Evolutionary conservation across 345 rosid species (phyloP).

Genomic region (Arabis hirsuta): DNA sequence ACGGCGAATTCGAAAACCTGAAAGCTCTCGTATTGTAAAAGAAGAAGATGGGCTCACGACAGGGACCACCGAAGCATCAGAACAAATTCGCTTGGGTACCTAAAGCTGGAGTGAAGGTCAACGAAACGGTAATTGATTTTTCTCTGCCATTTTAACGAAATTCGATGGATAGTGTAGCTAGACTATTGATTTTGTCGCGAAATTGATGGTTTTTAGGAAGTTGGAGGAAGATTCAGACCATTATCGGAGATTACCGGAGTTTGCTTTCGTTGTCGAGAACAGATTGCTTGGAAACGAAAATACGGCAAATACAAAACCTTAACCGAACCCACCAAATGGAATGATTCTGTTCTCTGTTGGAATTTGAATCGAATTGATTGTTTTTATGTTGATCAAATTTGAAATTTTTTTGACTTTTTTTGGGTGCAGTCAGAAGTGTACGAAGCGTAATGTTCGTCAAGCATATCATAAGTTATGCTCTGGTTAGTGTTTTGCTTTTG

Average conservation of each 20-base stretch:
- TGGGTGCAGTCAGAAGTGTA: conserved; percentile 44
- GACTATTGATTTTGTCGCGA: background rate
- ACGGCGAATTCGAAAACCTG: no score
- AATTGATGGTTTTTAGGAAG: conserved; percentile 39
- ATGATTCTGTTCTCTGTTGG: background rate
- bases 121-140: conserved; percentile 61
- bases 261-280: conserved; percentile 80
- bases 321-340: conserved; percentile 89
- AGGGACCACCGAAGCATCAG: conserved; percentile 89
- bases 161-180: background rate
- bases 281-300: conserved; percentile 94
- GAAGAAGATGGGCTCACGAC: conserved; percentile 61
- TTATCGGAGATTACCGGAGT: conserved; percentile 85
- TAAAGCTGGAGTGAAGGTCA: conserved; percentile 81
- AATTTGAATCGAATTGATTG: background rate
- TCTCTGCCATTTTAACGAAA: background rate
- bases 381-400: background rate
- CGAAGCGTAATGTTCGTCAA: conserved; percentile 91
- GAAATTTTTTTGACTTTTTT: background rate
- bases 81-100: conserved; percentile 89
- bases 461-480: conserved; percentile 90
- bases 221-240: conserved; percentile 65
- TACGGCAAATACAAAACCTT: conserved; percentile 90
- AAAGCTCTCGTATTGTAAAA: background rate
- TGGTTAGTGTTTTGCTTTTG: conserved; percentile 59